These are phyloP conservation scores for Lactifluus piperatus DNA, from an alignment of 768 basidiomycete species.

Conservation along the genomic window DNA sequence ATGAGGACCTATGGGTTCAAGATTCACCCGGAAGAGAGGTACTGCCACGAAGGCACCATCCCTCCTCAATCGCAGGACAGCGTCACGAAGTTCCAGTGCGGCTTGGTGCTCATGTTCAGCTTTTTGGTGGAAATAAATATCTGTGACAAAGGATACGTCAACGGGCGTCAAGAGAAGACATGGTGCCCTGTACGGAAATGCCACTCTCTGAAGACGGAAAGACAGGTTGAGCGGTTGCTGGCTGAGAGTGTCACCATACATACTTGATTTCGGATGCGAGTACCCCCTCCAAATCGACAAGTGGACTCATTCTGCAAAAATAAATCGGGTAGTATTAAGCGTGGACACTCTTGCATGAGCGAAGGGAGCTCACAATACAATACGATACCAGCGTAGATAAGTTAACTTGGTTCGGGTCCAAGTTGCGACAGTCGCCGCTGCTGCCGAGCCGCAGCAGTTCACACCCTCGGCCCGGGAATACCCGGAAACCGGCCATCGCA, in stretches of 20 bases:
- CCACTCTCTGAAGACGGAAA: constrained; percentile 49
- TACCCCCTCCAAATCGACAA: constrained; percentile 47
- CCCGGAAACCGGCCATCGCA: no score
- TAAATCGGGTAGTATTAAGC: neutral
- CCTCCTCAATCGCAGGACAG: constrained; percentile 57
- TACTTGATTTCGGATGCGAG: constrained; percentile 57
- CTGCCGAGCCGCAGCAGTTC: no score
- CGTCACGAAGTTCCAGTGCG: constrained; percentile 60
- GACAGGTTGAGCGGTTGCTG: neutral
- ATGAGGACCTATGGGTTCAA: constrained; percentile 62
- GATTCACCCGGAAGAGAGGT: constrained; percentile 64
- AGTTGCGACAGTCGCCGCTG: no score
- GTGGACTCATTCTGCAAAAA: constrained; percentile 24
- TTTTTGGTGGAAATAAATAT: constrained; percentile 72
- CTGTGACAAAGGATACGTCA: constrained; percentile 28
- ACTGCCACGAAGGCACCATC: constrained; percentile 78
- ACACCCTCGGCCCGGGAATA: no score
- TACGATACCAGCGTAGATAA: no score
- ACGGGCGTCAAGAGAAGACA: neutral
- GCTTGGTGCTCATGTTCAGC: constrained; percentile 53
- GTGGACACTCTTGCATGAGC: neutral
- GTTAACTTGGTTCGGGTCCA: no score
- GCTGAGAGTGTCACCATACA: neutral
- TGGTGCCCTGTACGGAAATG: constrained; percentile 51
- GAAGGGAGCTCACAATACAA: neutral